phyloP scores from a whole-genome alignment of 768 basidiomycete genomes.

The Lentinula sp. region DNA sequence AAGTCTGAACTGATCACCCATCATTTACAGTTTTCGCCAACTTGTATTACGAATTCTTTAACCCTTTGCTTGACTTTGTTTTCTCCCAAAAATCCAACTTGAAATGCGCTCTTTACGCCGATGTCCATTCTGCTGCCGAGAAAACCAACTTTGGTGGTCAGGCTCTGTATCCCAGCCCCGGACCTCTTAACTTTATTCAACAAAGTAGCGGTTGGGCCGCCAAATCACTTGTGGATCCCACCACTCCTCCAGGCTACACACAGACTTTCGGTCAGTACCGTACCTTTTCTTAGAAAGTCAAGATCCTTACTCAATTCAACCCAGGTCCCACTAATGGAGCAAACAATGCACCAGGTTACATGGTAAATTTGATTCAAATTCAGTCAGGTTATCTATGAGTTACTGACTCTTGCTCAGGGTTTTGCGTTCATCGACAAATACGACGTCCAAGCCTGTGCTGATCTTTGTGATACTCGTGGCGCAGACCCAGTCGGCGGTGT shows the following conservation, averaged over 20 bases:
- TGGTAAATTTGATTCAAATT: slow-evolving; percentile 4
- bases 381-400: neutral
- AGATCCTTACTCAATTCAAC: neutral
- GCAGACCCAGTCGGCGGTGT: slow-evolving; percentile 27
- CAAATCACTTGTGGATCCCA: slow-evolving; percentile 5
- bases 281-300: neutral
- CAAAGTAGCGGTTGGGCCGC: slow-evolving; percentile 14
- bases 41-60: slow-evolving; percentile 14
- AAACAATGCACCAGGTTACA: slow-evolving; percentile 13
- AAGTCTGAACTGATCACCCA: neutral
- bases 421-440: slow-evolving; percentile 11
- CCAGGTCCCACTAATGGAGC: slow-evolving; percentile 12
- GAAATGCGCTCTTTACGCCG: slow-evolving; percentile 16
- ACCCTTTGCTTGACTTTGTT: slow-evolving; percentile 13
- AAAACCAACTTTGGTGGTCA: slow-evolving; percentile 12
- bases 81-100: slow-evolving; percentile 15
- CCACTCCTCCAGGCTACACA: slow-evolving; percentile 15
- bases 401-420: slow-evolving; percentile 1
- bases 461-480: slow-evolving; percentile 9
- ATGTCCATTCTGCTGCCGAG: slow-evolving; percentile 13
- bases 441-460: slow-evolving; percentile 11
- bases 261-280: slow-evolving; percentile 11
- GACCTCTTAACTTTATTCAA: slow-evolving; percentile 8
- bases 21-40: slow-evolving; percentile 13
- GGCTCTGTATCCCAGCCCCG: slow-evolving; percentile 2